Evolutionary conservation across 2,329 filamentous ascomycete species (phyloP).

Genomic region (Lizonia empirigonia): DNA sequence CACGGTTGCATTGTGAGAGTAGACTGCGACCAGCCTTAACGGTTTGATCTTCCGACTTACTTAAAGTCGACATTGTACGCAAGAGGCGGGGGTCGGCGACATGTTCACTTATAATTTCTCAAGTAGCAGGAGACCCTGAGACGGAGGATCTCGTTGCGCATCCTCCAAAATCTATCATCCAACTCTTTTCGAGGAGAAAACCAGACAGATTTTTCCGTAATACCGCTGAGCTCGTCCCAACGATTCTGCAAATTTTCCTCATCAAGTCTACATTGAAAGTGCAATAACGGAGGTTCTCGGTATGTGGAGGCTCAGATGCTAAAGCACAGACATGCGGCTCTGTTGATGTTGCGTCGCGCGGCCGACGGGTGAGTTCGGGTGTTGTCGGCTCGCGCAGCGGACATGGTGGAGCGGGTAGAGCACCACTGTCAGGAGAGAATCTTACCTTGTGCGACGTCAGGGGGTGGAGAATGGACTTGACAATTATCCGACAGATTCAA

Average conservation of each 20-base stretch:
- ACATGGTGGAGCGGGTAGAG: slow-evolving; percentile 3
- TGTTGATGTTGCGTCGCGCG: slow-evolving; percentile 16
- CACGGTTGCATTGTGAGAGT: not conserved
- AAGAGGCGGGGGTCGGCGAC: too few species aligned
- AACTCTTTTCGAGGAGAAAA: too few species aligned
- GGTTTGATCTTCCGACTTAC: too few species aligned
- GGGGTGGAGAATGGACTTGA: too few species aligned
- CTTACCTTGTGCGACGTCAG: slow-evolving; percentile 2
- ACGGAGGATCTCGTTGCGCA: too few species aligned
- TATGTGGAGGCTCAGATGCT: slow-evolving; percentile 8
- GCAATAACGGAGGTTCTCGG: slow-evolving; percentile 7
- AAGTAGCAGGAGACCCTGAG: too few species aligned
- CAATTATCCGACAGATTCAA: too few species aligned
- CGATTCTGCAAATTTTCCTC: not conserved
- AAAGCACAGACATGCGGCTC: slow-evolving; percentile 16
- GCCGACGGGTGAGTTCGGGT: slow-evolving; percentile 15
- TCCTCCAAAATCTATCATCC: too few species aligned
- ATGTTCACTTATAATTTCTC: too few species aligned
- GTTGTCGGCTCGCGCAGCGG: slow-evolving; percentile 7
- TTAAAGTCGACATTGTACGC: too few species aligned
- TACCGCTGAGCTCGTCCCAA: not conserved
- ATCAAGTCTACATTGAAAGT: not conserved
- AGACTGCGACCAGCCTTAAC: not conserved
- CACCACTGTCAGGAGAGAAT: slow-evolving; percentile 8
- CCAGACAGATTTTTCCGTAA: not conserved